These are phyloP conservation scores for Pleurotus pulmonarius DNA, from an alignment of 768 basidiomycete genomes.

Conservation along the genomic window DNA sequence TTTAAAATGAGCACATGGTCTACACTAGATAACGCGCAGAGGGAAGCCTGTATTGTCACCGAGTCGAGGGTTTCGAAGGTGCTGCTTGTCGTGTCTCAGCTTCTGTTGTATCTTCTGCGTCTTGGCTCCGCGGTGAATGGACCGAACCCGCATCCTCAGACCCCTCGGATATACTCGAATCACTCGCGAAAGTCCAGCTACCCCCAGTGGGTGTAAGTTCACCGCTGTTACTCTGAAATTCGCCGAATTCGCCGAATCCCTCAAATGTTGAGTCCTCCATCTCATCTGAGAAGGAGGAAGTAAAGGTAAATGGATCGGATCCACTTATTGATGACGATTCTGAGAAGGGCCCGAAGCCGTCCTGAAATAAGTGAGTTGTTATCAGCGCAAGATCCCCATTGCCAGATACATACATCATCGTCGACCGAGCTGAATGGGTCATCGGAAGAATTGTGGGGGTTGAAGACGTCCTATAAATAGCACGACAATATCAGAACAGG, in stretches of 20 bases:
- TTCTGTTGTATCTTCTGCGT: not conserved
- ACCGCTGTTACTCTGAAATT: conserved; percentile 56
- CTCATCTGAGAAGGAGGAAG: conserved; percentile 60
- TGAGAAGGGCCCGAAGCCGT: conserved; percentile 80
- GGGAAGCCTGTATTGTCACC: not conserved
- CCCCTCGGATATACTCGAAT: conserved; percentile 24
- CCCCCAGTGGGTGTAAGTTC: conserved; percentile 61
- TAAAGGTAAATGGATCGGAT: conserved; percentile 56
- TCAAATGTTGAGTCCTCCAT: conserved; percentile 65
- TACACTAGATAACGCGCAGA: not conserved
- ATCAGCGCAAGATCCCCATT: not conserved
- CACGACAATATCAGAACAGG: not conserved
- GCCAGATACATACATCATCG: conserved; percentile 29
- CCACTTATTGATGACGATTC: conserved; percentile 49
- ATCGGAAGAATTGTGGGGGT: conserved; percentile 31
- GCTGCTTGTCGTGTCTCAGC: not conserved
- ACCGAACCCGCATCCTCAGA: conserved; percentile 17
- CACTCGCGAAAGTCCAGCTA: conserved; percentile 67
- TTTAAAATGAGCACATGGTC: not conserved
- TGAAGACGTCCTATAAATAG: conserved; percentile 43
- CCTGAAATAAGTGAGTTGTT: conserved; percentile 29
- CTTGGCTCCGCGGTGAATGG: not conserved
- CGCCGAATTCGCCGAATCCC: conserved; percentile 78
- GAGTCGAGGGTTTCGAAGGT: not conserved
- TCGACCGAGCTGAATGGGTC: conserved; percentile 52